phyloP scores from a whole-genome alignment of 148 eudicot species.

The Vaccinium vitisidaea region DNA sequence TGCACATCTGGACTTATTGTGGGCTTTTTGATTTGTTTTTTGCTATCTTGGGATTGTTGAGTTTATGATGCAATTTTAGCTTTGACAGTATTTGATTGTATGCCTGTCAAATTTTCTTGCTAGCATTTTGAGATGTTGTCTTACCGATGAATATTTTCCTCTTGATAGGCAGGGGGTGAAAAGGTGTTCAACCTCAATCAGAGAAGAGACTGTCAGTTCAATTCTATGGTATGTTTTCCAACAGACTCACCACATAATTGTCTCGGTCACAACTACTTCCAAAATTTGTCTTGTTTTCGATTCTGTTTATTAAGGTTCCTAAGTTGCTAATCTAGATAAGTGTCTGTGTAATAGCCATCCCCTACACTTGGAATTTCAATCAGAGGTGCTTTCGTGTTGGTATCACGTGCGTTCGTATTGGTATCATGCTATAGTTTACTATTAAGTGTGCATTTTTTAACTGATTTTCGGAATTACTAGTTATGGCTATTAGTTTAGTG shows the following conservation, averaged over 20 bases:
- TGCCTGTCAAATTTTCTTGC: not conserved
- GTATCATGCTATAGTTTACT: conserved; percentile 1
- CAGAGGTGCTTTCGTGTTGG: not conserved
- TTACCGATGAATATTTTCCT: not conserved
- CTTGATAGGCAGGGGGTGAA: not conserved
- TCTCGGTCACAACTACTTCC: not conserved
- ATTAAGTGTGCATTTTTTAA: not conserved
- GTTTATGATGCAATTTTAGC: not conserved
- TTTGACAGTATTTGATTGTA: not conserved
- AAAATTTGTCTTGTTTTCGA: conserved; percentile 3
- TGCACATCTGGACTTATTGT: not conserved
- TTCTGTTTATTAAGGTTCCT: not conserved
- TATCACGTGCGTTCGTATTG: not conserved
- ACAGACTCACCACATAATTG: not conserved
- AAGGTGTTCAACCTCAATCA: not conserved
- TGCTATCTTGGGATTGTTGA: not conserved
- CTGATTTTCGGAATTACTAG: not conserved
- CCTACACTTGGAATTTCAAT: not conserved
- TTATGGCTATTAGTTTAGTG: not conserved
- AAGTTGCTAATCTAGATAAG: not conserved
- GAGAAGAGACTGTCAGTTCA: not conserved
- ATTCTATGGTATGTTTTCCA: not conserved
- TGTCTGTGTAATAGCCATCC: not conserved
- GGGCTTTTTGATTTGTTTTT: not conserved
- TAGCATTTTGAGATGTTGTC: not conserved